phyloP scores from a whole-genome alignment of 1,139 yeast genomes.

The Yamadazyma atlantica region DNA sequence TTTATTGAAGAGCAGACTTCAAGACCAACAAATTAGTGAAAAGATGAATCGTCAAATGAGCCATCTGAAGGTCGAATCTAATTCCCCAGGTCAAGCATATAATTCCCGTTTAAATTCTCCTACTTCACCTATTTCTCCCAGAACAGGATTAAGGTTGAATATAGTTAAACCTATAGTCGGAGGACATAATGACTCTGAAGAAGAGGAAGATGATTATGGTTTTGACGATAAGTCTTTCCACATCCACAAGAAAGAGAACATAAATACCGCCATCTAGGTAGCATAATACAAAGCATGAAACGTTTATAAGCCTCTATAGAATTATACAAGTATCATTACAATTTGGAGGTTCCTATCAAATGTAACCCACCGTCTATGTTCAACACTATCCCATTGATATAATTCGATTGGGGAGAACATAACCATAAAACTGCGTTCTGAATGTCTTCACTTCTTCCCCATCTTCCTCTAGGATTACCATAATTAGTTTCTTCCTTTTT shows the following conservation, averaged over 20 bases:
- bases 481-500: slow-evolving; percentile 50
- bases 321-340: slow-evolving; percentile 3
- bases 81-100: slow-evolving; percentile 1
- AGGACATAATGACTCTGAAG: slow-evolving; percentile 29
- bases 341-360: slow-evolving; percentile 14
- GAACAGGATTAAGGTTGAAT: slow-evolving; percentile 50
- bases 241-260: neutral
- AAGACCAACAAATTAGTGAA: slow-evolving; percentile 8
- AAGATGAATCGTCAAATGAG: neutral
- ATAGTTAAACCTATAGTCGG: slow-evolving; percentile 72
- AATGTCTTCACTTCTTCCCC: slow-evolving; percentile 62
- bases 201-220: slow-evolving; percentile 6
- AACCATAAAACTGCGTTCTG: slow-evolving; percentile 58
- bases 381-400: slow-evolving; percentile 64
- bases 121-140: slow-evolving; percentile 27
- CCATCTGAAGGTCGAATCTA: neutral
- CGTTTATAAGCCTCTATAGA: too few species aligned
- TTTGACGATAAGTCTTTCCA: neutral
- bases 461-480: slow-evolving; percentile 61
- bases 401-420: slow-evolving; percentile 56
- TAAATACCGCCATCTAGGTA: too few species aligned
- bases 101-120: slow-evolving; percentile 6
- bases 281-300: too few species aligned
- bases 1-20: slow-evolving; percentile 10
- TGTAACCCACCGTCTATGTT: slow-evolving; percentile 73